phyloP scores from a whole-genome alignment of 2,329 filamentous ascomycete species.

The Colletotrichum sp. region DNA sequence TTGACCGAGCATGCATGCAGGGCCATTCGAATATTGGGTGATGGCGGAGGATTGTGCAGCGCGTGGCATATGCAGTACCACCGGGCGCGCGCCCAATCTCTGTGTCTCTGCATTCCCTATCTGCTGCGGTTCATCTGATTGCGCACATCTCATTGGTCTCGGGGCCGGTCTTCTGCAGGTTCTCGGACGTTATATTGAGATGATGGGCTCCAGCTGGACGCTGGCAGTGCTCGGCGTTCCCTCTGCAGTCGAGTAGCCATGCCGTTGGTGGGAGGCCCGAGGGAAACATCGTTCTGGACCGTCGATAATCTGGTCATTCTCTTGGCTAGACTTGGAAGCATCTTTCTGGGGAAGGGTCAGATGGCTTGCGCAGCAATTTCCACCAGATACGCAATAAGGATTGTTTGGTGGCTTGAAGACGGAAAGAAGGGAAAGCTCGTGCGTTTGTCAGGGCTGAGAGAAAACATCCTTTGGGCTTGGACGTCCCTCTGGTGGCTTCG shows the following conservation, averaged over 20 bases:
- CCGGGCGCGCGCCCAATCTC: not conserved
- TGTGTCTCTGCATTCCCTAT: not conserved
- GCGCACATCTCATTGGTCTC: not conserved
- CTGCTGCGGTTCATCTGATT: not conserved
- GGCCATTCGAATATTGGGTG: constrained; percentile 6
- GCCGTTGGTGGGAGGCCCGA: not conserved
- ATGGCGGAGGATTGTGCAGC: constrained; percentile 16
- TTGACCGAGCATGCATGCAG: constrained; percentile 13
- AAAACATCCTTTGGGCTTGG: not conserved
- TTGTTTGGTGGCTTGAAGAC: not conserved
- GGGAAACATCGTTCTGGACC: not conserved
- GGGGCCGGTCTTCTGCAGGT: not conserved
- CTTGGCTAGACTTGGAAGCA: not conserved
- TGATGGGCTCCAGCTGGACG: not conserved
- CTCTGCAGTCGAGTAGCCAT: not conserved
- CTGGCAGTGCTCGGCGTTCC: not conserved
- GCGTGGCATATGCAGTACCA: constrained; percentile 14
- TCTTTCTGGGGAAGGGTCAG: not conserved
- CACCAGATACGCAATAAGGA: not conserved
- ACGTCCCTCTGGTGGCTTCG: not conserved
- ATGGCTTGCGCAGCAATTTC: constrained; percentile 2
- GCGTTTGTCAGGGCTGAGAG: not conserved
- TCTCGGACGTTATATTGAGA: not conserved
- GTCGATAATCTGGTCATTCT: not conserved
- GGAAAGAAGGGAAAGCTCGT: not conserved